Conservation (phyloP, 768 basidiomycete species). For the Coprinopsis cinerea region DNA sequence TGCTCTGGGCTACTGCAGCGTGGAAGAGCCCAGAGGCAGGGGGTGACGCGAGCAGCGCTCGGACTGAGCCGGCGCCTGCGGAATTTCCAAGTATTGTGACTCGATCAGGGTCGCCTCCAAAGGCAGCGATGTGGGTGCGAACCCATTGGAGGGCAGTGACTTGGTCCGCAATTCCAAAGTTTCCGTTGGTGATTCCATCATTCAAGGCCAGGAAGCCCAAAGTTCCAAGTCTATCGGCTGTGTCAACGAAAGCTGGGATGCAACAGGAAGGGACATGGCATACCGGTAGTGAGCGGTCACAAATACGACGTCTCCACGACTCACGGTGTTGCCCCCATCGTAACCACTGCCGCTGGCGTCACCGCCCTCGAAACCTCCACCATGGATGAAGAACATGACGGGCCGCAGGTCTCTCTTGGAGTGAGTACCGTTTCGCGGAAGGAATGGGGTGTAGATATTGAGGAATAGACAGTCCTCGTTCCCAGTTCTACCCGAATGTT, state of each 20-base stretch:
- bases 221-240: slow-evolving; percentile 13
- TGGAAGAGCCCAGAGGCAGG: slow-evolving; percentile 8
- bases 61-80: slow-evolving; percentile 11
- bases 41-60: slow-evolving; percentile 6
- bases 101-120: slow-evolving; percentile 54
- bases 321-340: slow-evolving; percentile 39
- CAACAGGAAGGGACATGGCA: background rate
- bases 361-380: slow-evolving; percentile 39
- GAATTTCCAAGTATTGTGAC: slow-evolving; percentile 34
- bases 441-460: slow-evolving; percentile 39
- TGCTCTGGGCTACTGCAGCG: slow-evolving; percentile 25
- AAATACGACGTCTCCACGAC: slow-evolving; percentile 29
- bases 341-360: slow-evolving; percentile 33
- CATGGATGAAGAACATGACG: slow-evolving; percentile 47
- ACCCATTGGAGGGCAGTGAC: slow-evolving; percentile 57
- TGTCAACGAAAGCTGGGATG: background rate
- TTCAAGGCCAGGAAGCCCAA: slow-evolving; percentile 37
- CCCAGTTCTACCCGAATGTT: slow-evolving; percentile 22
- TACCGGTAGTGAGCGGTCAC: slow-evolving; percentile 12
- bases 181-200: slow-evolving; percentile 35
- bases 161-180: slow-evolving; percentile 51
- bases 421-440: slow-evolving; percentile 17
- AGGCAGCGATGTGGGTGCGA: slow-evolving; percentile 51
- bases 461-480: slow-evolving; percentile 45
- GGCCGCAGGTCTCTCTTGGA: slow-evolving; percentile 28